Evolutionary conservation across 2,329 filamentous ascomycete species (phyloP), one percentile per base, ranked within the genome.

Genomic region (Alternaria metachromatica): DNA sequence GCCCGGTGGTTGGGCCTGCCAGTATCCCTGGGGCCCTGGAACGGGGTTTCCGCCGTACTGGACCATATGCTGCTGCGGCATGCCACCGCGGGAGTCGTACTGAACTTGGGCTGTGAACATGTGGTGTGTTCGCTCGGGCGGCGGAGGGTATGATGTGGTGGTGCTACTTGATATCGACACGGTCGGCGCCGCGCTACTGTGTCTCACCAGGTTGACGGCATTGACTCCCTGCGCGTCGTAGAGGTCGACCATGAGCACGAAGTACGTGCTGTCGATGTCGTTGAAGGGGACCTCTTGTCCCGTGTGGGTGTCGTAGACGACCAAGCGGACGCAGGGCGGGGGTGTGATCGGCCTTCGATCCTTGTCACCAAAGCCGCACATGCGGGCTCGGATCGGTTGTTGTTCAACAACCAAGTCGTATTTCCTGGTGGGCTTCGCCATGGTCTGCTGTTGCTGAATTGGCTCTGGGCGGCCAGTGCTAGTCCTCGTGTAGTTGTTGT

Each of bases 321-420:
- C 86, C 12, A 98, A 87, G 67, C 91, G 88, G 56, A 98, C 91
- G 80, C 95, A 97, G 4, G 96, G 95, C 21, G 96, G 96, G 13
- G 96, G 95, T 26, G 96, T 98, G 72, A 99, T 97, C 25, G 96
- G 96, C 68, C 96, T 88, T 69, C 96, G 92, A 80, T 99, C 96
- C 92, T 97, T 99, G 84, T 99, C 96, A 66, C 96, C 96, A 82
- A 98, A 99, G 8, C 96, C 96, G 83, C 96, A 99, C 96, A 98
- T 98, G 65, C 96, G 92, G 69, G 96, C 96, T 73, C 96, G 89
- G 73, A 93, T 87, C 55, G 96, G 96, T 80, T 98, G 94, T 83
- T 99, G 96, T 70, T 92, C 89, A 64, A 97, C 93, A 69, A 90
- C 85, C 55, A 97, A 86, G 65, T 89, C 91, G 80, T 80, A 63